Evolutionary conservation across 495 filamentous ascomycete genomes (phyloP).

Genomic region (Penicillium samsonianum): DNA sequence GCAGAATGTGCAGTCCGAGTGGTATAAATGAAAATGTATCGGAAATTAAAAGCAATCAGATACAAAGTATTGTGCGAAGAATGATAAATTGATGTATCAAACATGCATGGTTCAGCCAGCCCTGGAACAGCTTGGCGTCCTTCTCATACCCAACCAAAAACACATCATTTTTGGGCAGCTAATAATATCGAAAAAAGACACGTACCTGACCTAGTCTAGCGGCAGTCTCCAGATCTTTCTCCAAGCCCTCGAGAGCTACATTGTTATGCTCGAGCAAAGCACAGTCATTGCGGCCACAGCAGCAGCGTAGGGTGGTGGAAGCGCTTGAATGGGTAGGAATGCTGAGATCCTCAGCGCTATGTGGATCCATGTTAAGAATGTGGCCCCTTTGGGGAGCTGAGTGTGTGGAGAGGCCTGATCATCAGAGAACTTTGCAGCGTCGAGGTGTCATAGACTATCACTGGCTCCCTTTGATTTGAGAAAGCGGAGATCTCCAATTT

Average conservation of each 20-base stretch:
- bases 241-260: constrained; percentile 73
- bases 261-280: constrained; percentile 77
- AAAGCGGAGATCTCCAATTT: constrained; percentile 12
- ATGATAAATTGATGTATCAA: constrained; percentile 30
- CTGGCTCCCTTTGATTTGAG: background rate
- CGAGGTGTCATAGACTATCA: constrained; percentile 14
- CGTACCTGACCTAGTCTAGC: constrained; percentile 86
- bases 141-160: constrained; percentile 2
- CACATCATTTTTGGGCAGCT: constrained; percentile 4
- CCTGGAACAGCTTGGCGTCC: constrained; percentile 1
- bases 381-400: constrained; percentile 22
- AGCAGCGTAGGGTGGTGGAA: constrained; percentile 58
- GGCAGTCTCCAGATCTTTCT: constrained; percentile 82
- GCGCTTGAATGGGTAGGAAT: constrained; percentile 43
- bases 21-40: constrained; percentile 8
- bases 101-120: constrained; percentile 25
- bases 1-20: background rate
- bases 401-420: constrained; percentile 10
- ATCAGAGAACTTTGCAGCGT: constrained; percentile 14
- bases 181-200: constrained; percentile 20
- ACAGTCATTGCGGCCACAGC: constrained; percentile 81
- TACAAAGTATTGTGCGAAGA: constrained; percentile 7
- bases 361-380: constrained; percentile 39
- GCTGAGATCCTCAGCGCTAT: constrained; percentile 34
- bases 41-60: constrained; percentile 12